Evolutionary conservation across 176 grass and related monocot genomes (phyloP).

Genomic region (Aegilops umbellulata): DNA sequence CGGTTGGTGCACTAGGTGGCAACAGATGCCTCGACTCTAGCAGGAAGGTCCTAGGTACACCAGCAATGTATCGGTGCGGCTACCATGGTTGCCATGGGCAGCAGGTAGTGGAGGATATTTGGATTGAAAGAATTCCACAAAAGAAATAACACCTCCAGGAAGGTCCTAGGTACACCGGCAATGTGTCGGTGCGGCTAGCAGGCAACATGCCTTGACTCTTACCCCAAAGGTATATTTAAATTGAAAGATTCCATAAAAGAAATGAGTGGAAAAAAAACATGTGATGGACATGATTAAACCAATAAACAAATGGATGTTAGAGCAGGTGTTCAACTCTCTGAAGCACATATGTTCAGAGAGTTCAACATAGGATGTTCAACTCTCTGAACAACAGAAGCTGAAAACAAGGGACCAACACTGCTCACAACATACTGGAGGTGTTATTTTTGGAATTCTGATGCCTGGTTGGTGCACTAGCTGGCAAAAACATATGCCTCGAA

Average conservation of each 20-base stretch:
- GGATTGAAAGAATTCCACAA: too few species aligned
- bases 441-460: too few species aligned
- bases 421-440: background rate
- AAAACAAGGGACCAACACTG: background rate
- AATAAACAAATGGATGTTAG: slow-evolving; percentile 12
- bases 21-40: background rate
- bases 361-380: background rate
- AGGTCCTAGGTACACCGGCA: too few species aligned
- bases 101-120: too few species aligned
- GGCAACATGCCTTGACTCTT: background rate
- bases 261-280: background rate
- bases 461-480: too few species aligned
- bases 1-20: background rate
- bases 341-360: background rate
- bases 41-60: background rate
- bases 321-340: background rate
- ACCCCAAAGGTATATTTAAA: background rate
- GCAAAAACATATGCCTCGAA: too few species aligned
- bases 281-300: background rate
- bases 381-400: background rate
- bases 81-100: background rate
- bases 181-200: too few species aligned
- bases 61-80: background rate
- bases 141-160: too few species aligned
- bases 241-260: slow-evolving; percentile 8